Evolutionary conservation across 2,329 filamentous ascomycete genomes (phyloP), one percentile per base, ranked within the genome.

Genomic region (Davidsoniella neocaledoniae): DNA sequence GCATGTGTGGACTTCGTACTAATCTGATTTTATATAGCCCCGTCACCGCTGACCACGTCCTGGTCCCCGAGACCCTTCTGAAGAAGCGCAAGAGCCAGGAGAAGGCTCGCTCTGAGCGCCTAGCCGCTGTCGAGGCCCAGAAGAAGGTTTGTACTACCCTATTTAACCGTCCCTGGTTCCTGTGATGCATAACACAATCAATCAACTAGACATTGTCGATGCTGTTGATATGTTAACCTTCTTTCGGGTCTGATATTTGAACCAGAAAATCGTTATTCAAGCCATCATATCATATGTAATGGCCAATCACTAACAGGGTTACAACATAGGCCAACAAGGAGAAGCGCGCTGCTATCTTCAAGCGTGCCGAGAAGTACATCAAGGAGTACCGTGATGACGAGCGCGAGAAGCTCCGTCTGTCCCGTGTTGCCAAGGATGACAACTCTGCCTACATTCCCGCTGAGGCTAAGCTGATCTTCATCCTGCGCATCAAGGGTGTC

Each of bases 61-160:
- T 96, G 69, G 86, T 96, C 67, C 91, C 91, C 62, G 91, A 98
- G 86, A 98, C 91, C 63, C 86, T 98, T 65, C 81, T 98, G 71
- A 98, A 98, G 85, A 98, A 98, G 86, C 86, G 91, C 77, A 98
- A 98, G 87, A 86, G 80, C 70, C 90, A 95, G 76, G 91, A 98
- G 81, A 94, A 95, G 81, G 87, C 88, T 68, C 85, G 88, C 69
- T 88, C 91, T 69, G 85, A 90, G 73, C 83, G 81, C 68, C 70
- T 76, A 60, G 77, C 83, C 58, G 84, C 85, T 64, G 68, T 79
- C 59, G 77, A 87, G 71, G 84, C 94, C 77, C 84, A 81, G 71
- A 91, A 91, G 76, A 77, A 86, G 76, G 91, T 96, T 69, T 68
- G 86, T 72, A 54, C n/a, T 54, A 39, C 8, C 36, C 44, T 25